Evolutionary conservation across 331 rosid genomes (phyloP), one percentile per base, ranked within the genome.

Genomic region (Ulmus americana): DNA sequence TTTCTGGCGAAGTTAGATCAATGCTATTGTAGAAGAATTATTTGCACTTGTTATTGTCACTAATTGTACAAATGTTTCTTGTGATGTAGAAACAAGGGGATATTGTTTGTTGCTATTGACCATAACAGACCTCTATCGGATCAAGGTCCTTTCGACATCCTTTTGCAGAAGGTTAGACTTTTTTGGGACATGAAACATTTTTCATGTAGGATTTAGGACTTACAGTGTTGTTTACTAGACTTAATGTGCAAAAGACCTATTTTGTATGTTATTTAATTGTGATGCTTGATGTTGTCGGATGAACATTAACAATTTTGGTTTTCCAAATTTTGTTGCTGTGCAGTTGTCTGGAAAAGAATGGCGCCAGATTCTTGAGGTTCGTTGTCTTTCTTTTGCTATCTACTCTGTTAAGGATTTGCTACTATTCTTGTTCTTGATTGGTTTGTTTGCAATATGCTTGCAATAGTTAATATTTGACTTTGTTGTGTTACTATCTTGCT

Each of bases 301-400:
- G 9, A 41, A 8, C 2, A 4, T 45, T 43, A 15, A n/a, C 13
- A 1, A 5, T n/a, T 8, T 40, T 7, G 40, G 8, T 39, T 12
- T 1, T 7, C 8, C 5, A 22, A 20, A 35, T 55, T 55, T 38
- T 15, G 35, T 60, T 55, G 40, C 5, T 51, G 61, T 81, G 81
- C 96, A 86, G 96, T 77, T 86, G 70, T 73, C 82, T 3, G 90
- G 96, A 68, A 90, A 80, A 74, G 96, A 86, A 66, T 90, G 96
- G 95, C 86, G 92, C 64, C 92, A 83, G 83, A 83, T 83, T 76
- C 91, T 90, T 55, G 95, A 87, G 97, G 97, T 90, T 74, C 74
- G 95, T 79, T 28, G 35, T 28, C 35, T 28, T 28, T 28, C 35
- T 28, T 28, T 28, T 28, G 35, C 35, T 28, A 3, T 28, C 35